A percentile compares a stretch with the other conserved stretches of the same genome.
Conservation (phyloP, 441 rosid species). For the Adansonia rubrostipa region DNA sequence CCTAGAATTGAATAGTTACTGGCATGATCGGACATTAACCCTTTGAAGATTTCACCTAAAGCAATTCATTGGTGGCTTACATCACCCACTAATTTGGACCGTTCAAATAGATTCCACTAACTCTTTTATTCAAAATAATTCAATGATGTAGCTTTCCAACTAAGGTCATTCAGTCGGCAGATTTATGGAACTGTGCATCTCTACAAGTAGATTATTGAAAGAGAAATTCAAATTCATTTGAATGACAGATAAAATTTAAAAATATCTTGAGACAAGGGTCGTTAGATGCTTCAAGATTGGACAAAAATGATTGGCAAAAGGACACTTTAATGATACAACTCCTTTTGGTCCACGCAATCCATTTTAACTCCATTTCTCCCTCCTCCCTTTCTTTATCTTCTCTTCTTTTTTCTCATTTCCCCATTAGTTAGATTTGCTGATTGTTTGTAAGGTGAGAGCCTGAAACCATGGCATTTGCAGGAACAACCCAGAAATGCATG, state of each 20-base stretch:
- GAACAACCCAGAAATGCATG: conserved; percentile 98
- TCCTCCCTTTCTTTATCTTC: conserved; percentile 16
- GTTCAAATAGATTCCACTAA: not conserved
- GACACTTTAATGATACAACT: conserved; percentile 46
- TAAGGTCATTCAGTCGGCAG: not conserved
- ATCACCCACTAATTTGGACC: conserved; percentile 2
- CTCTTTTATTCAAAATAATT: not conserved
- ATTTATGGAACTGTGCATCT: not conserved
- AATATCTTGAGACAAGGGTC: conserved; percentile 35
- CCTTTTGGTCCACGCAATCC: conserved; percentile 44
- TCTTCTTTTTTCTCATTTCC: conserved; percentile 20
- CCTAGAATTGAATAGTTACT: not conserved
- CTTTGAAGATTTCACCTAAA: conserved; percentile 5
- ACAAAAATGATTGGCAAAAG: conserved; percentile 47
- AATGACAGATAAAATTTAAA: not conserved
- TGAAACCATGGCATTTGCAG: conserved; percentile 86
- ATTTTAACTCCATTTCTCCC: conserved; percentile 36
- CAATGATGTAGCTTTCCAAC: not conserved
- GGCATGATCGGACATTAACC: not conserved
- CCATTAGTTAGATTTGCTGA: conserved; percentile 5
- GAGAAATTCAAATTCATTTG: not conserved
- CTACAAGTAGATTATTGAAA: not conserved
- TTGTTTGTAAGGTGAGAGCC: conserved; percentile 31
- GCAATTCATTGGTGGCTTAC: conserved; percentile 1
- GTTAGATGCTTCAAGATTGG: conserved; percentile 49